phyloP scores from a whole-genome alignment of 2,329 filamentous ascomycete genomes.

The Calonectria ilicicola region DNA sequence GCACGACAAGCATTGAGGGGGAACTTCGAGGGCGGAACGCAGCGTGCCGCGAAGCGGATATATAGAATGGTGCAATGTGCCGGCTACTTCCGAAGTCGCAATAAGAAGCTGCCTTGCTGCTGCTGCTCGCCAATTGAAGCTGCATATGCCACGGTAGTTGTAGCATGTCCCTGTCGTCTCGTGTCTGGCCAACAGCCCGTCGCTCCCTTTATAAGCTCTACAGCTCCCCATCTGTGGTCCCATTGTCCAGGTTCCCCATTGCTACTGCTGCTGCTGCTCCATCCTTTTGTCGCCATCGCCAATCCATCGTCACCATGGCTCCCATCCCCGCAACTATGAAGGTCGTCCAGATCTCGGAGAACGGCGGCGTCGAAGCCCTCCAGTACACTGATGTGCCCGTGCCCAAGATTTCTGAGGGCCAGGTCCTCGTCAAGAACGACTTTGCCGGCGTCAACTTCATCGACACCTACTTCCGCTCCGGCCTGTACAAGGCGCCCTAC shows the following conservation, averaged over 20 bases:
- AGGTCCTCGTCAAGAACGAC: constrained; percentile 85
- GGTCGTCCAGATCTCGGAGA: constrained; percentile 73
- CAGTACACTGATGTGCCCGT: constrained; percentile 78
- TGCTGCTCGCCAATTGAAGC: background rate
- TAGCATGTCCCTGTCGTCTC: background rate
- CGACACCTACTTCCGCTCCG: constrained; percentile 90
- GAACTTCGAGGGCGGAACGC: background rate
- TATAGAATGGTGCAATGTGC: background rate
- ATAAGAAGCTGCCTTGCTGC: background rate
- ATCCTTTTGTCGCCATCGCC: constrained; percentile 13
- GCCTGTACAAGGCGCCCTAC: constrained; percentile 76
- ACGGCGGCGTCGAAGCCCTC: constrained; percentile 77
- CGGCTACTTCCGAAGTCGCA: constrained; percentile 17
- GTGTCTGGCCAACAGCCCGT: constrained; percentile 16
- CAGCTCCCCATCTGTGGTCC: background rate
- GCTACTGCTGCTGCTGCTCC: background rate
- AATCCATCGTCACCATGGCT: constrained; percentile 68
- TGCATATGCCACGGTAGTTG: background rate
- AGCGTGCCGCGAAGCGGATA: constrained; percentile 3
- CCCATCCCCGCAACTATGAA: constrained; percentile 79
- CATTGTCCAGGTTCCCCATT: background rate
- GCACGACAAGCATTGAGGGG: background rate
- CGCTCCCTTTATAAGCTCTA: constrained; percentile 34
- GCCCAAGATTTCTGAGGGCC: constrained; percentile 73
- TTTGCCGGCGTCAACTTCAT: constrained; percentile 89